A percentile compares a stretch with the other conserved stretches of the same genome.
These are phyloP conservation scores for Botrytis cinerea DNA, from an alignment of 2,329 filamentous ascomycete species.

Conservation along the genomic window DNA sequence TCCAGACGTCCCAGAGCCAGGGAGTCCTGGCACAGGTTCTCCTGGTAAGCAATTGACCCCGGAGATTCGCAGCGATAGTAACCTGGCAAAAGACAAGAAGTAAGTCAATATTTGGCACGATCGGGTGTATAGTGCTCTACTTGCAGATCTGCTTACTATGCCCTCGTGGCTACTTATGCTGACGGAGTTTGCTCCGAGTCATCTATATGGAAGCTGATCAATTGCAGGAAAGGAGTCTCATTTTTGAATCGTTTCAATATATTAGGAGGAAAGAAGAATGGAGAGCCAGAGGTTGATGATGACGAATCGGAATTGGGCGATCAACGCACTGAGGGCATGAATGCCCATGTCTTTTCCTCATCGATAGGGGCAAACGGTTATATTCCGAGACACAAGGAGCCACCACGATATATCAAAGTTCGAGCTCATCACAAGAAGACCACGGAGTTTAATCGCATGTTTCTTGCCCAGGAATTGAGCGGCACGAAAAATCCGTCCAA, in stretches of 20 bases:
- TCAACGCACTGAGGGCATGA: constrained; percentile 73
- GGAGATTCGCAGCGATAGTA: constrained; percentile 38
- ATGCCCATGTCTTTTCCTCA: constrained; percentile 80
- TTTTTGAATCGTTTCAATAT: constrained; percentile 83
- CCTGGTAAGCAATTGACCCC: constrained; percentile 44
- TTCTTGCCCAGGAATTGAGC: constrained; percentile 86
- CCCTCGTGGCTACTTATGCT: constrained; percentile 1
- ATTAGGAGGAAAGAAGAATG: constrained; percentile 74
- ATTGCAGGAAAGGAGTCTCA: constrained; percentile 75
- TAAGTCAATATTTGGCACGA: constrained; percentile 45
- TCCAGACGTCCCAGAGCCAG: constrained; percentile 32
- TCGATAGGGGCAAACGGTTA: constrained; percentile 70
- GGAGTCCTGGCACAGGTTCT: constrained; percentile 33
- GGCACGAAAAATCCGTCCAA: constrained; percentile 51
- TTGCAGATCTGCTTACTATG: constrained; percentile 27
- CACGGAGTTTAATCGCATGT: constrained; percentile 81
- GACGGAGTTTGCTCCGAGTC: not conserved
- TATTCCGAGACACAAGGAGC: constrained; percentile 83
- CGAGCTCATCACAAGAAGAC: constrained; percentile 77
- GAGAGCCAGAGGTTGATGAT: constrained; percentile 52
- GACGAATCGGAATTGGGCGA: constrained; percentile 72
- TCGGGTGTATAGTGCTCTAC: constrained; percentile 20
- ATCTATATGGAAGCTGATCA: constrained; percentile 19
- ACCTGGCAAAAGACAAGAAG: constrained; percentile 62
- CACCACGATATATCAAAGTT: constrained; percentile 88